These are phyloP conservation scores for Trichophyton benhamiae DNA, from an alignment of 2,329 filamentous ascomycete genomes.

Conservation along the genomic window DNA sequence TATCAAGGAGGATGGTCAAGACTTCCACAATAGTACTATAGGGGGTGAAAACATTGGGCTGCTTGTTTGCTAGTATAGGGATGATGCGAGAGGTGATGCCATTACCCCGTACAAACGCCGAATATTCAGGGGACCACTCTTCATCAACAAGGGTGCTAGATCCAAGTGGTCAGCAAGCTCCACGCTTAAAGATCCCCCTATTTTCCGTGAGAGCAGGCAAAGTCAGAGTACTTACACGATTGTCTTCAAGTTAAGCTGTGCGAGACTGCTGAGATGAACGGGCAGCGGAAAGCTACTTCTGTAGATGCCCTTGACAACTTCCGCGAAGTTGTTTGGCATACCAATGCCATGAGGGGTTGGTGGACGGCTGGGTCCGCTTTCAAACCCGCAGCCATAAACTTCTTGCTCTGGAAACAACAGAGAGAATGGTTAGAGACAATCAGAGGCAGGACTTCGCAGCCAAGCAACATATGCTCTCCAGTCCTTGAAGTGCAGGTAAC, in stretches of 20 bases:
- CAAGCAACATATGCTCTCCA: background rate
- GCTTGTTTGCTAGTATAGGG: constrained; percentile 80
- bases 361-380: constrained; percentile 17
- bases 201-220: background rate
- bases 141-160: constrained; percentile 51
- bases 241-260: constrained; percentile 58
- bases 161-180: constrained; percentile 4
- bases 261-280: constrained; percentile 59
- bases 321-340: constrained; percentile 61
- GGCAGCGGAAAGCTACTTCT: constrained; percentile 67
- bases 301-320: constrained; percentile 62
- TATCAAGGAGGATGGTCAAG: constrained; percentile 58
- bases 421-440: constrained; percentile 1
- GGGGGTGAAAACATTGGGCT: constrained; percentile 51
- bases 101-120: constrained; percentile 51
- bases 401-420: constrained; percentile 6
- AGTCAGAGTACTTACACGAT: constrained; percentile 50
- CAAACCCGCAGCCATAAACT: constrained; percentile 10
- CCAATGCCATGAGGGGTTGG: constrained; percentile 23
- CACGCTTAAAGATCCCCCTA: background rate
- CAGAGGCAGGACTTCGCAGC: constrained; percentile 2
- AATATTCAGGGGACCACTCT: constrained; percentile 40
- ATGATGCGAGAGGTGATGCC: constrained; percentile 63
- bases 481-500: background rate
- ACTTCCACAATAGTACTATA: constrained; percentile 56